phyloP scores from a whole-genome alignment of 2,329 filamentous ascomycete genomes.

The Lithohypha guttulata region DNA sequence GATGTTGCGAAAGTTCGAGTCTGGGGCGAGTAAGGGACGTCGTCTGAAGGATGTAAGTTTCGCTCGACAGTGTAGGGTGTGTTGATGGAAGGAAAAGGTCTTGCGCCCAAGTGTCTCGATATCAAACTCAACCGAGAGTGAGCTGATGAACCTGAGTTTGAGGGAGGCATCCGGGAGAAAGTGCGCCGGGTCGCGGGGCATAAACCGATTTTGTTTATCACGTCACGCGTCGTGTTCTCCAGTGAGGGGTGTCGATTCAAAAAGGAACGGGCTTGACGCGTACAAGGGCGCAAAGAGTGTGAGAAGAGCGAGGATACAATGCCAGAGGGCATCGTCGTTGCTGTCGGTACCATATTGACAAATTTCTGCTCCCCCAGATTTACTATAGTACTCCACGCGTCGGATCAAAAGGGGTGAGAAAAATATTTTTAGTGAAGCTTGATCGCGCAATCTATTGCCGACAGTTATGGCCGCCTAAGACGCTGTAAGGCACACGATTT shows the following conservation, averaged over 20 bases:
- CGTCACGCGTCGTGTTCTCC: neutral
- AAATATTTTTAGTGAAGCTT: no score
- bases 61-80: conserved; percentile 54
- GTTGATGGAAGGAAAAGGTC: conserved; percentile 46
- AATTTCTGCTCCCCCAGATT: neutral
- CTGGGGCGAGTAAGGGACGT: conserved; percentile 37
- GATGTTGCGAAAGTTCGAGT: conserved; percentile 17
- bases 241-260: conserved; percentile 7
- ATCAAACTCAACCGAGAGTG: conserved; percentile 48
- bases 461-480: no score
- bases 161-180: conserved; percentile 37
- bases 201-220: conserved; percentile 1
- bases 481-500: no score
- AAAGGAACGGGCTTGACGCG: conserved; percentile 3
- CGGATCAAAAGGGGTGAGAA: no score
- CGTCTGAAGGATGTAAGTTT: conserved; percentile 39
- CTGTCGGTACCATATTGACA: neutral
- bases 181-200: conserved; percentile 6
- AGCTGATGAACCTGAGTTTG: conserved; percentile 31
- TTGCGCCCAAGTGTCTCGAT: conserved; percentile 48
- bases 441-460: no score
- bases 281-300: conserved; percentile 5
- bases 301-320: neutral
- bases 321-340: conserved; percentile 1
- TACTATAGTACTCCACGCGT: neutral